Base-by-base conservation (phyloP, 1,139 yeast species). In the Arxiozyma slooffiae region DNA sequence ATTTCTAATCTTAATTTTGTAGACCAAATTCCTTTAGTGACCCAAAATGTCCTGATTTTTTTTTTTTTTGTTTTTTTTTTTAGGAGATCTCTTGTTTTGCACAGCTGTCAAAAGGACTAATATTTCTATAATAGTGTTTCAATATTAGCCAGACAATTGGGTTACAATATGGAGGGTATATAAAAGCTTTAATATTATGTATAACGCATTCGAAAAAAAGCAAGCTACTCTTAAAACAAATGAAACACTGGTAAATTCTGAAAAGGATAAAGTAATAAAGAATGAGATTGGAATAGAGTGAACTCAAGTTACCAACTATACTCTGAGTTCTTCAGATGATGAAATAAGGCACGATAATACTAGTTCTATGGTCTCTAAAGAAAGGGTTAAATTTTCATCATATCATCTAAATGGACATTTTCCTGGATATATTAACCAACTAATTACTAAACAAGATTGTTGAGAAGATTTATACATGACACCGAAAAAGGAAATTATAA, bases 121-220 rank as follows among this genome's bases (percentile, higher is more conserved):
- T 53, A 71, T 92, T 7, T 94, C 78, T 70, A 75, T 97, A 54
- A 75, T 84, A 67, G 88, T 92, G 2, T 94, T 94, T 75, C 92
- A 90, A 57, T 81, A 89, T 56, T 97, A 92, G 65, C 99, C 99
- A 0, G 98, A 94, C 67, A 88, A 92, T 64, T 74, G 78, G 17
- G 97, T 92, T 16, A 74, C 76, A 22, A 78, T 92, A 0, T 94
- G 99, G 99, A 78, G 79, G 52, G 96, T 88, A 48, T 94, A 89
- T 66, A 89, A 87, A 64, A 81, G 77, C 39, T 86, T 75, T 65
- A 76, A 79, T 47, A 78, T 76, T 50, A 66, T 84, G 59, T 74
- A 72, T 49, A 70, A 74, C 37, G 85, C 83, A 0, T 85, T 85
- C 61, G 65, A 68, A 44, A 60, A 74, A 41, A 76, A 81, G 16